Base-by-base conservation (phyloP, 257 asterid genomes). In the Primulina tabacum region DNA sequence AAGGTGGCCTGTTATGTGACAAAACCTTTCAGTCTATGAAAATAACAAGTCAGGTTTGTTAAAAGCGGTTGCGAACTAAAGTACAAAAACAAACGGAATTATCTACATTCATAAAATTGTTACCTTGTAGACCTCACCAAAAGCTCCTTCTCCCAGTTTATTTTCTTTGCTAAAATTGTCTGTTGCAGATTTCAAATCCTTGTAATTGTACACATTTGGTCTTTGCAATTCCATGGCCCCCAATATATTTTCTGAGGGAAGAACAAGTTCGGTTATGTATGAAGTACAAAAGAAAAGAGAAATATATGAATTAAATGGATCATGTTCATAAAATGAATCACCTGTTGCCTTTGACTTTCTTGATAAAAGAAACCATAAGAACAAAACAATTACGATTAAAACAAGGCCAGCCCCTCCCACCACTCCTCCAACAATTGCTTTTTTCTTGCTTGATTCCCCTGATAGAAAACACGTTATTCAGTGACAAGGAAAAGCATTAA, bases 121-220 rank as follows among this genome's bases (percentile, higher is more conserved):
- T 71, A 90, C 97, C 92, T 87, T 92, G 84, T 78, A 92, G 10
- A 89, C 95, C 69, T 74, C 89, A n/a, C 98, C 96, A 66, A 87
- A 92, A 52, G 88, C 90, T 5, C 97, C 96, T 78, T 83, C 93
- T 35, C 97, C 97, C 4, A 92, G 85, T 59, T 92, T 92, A 64
- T 78, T 80, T 67, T 85, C 91, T 73, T 86, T 86, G 10, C 84
- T 85, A 65, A 91, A 89, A 77, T 84, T 77, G 50, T 77, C 76
- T 2, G 97, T 89, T 33, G 96, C 92, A 34, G 76, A 53, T 77
- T 81, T 89, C 73, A 92, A 68, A 73, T 87, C 92, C 71, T 82
- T 89, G 79, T 82, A 87, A 17, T 70, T 74, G 78, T 84, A 92
- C 24, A 60, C 63, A 53, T 71, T 84, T 16, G 97, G 97, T n/a